A percentile compares a stretch with the other conserved stretches of the same genome.
These are phyloP conservation scores for Annona squamosa DNA, from an alignment of 164 flowering plant genomes.

Conservation along the genomic window DNA sequence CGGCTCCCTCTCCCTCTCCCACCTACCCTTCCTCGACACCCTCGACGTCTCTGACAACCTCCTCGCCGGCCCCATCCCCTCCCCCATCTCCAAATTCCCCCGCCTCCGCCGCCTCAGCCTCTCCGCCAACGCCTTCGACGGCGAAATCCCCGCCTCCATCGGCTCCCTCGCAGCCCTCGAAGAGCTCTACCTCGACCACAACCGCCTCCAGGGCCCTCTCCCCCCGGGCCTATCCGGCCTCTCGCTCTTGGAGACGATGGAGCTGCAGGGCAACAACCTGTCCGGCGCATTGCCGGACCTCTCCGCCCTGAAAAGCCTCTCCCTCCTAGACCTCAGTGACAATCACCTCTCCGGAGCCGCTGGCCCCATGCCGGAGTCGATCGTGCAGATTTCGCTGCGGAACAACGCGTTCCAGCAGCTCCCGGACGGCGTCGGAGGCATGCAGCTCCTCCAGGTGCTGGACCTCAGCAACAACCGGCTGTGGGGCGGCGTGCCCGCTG, in stretches of 20 bases:
- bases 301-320: conserved; percentile 35
- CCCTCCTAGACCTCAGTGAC: conserved; percentile 53
- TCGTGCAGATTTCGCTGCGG: conserved; percentile 57
- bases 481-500: conserved; percentile 46
- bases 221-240: conserved; percentile 44
- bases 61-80: conserved; percentile 56
- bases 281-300: conserved; percentile 57
- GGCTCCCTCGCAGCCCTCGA: conserved; percentile 45
- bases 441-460: conserved; percentile 50
- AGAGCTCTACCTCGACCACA: conserved; percentile 69
- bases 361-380: conserved; percentile 38
- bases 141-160: conserved; percentile 56
- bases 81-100: conserved; percentile 43
- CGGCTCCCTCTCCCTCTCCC: conserved; percentile 37
- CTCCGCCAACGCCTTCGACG: conserved; percentile 68
- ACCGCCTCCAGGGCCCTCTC: conserved; percentile 44
- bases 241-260: conserved; percentile 43
- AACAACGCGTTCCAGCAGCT: conserved; percentile 44
- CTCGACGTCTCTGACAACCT: conserved; percentile 63
- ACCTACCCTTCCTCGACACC: conserved; percentile 51
- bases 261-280: conserved; percentile 59
- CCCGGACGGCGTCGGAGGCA: conserved; percentile 22
- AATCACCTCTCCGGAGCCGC: conserved; percentile 59
- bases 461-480: conserved; percentile 77
- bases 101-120: conserved; percentile 53